Percentiles rank a stretch among this genome's conserved stretches.
Evolutionary conservation across 2,329 filamentous ascomycete species (phyloP).

Genomic region (Ascochyta koolunga): DNA sequence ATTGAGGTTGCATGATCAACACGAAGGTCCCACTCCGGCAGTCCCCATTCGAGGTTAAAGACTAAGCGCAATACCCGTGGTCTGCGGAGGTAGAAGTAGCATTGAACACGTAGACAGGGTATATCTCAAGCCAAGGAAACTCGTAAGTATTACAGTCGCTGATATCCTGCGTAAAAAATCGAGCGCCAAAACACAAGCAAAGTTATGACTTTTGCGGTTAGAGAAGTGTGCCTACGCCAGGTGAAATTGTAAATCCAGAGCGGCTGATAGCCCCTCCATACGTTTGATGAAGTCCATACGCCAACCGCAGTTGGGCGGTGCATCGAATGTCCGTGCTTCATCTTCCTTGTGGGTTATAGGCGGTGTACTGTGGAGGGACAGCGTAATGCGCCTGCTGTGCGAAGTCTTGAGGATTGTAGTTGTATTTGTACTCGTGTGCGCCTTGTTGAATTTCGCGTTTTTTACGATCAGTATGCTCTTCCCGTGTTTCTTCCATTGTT

Average conservation of each 20-base stretch:
- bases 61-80: not conserved
- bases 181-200: not conserved
- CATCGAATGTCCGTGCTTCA: not conserved
- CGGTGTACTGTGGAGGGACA: slow-evolving; percentile 25
- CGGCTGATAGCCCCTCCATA: too few relatives aligned
- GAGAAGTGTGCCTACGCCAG: not conserved
- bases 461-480: slow-evolving; percentile 36
- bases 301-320: not conserved
- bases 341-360: slow-evolving; percentile 14
- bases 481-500: slow-evolving; percentile 44
- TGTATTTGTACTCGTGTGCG: slow-evolving; percentile 31
- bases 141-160: slow-evolving; percentile 10
- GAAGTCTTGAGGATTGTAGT: slow-evolving; percentile 46
- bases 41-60: not conserved
- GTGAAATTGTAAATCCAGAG: not conserved
- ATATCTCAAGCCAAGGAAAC: slow-evolving; percentile 18
- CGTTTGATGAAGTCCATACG: not conserved
- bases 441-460: slow-evolving; percentile 27
- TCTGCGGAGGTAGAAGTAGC: slow-evolving; percentile 8
- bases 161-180: not conserved
- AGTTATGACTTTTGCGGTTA: not conserved
- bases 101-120: slow-evolving; percentile 9
- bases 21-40: slow-evolving; percentile 1
- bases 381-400: slow-evolving; percentile 21
- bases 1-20: slow-evolving; percentile 1